These are phyloP conservation scores for Phalaenopsis equestris DNA, from an alignment of 106 monocot species.

Conservation along the genomic window DNA sequence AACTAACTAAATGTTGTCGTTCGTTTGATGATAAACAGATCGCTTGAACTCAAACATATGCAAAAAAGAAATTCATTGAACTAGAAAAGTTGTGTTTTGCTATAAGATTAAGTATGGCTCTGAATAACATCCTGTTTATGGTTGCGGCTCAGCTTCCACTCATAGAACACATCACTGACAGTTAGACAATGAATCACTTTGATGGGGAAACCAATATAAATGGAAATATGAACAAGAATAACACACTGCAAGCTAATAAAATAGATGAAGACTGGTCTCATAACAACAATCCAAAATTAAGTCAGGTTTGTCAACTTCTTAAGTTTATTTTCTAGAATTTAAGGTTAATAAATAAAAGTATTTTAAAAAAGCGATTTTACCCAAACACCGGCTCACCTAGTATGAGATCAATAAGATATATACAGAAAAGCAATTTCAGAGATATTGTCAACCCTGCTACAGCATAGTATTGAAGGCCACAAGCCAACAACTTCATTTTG, in stretches of 20 bases:
- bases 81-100: neutral
- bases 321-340: constrained; percentile 2
- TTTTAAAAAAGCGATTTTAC: neutral
- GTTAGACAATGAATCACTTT: neutral
- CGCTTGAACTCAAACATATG: neutral
- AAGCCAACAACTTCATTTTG: neutral
- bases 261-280: neutral
- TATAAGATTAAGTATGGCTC: neutral
- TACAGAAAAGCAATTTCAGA: neutral
- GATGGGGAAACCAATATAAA: neutral
- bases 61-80: neutral
- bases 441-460: neutral
- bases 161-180: neutral
- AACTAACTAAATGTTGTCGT: neutral
- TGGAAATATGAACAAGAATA: neutral
- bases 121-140: neutral
- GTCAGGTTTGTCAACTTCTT: neutral
- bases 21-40: neutral
- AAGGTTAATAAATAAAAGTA: neutral
- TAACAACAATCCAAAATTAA: neutral
- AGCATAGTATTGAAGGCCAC: neutral
- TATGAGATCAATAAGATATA: neutral
- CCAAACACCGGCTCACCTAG: neutral
- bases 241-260: neutral
- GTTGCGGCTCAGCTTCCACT: neutral